Evolutionary conservation across 495 filamentous ascomycete species (phyloP).

Genomic region (Pseudevernia furfuracea): DNA sequence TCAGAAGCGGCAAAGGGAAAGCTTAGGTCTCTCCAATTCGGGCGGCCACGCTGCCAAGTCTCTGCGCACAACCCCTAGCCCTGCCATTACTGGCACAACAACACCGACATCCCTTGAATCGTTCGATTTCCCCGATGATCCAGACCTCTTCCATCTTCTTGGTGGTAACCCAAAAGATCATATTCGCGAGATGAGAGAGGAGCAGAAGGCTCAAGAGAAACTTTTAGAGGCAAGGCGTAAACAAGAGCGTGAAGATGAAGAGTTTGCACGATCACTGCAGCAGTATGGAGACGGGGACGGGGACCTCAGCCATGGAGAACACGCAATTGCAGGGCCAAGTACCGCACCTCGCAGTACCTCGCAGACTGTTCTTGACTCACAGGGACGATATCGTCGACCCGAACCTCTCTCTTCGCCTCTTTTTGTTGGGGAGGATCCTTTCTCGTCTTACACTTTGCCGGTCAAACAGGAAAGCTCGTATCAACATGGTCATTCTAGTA

Average conservation of each 20-base stretch:
- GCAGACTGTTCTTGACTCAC: slow-evolving; percentile 26
- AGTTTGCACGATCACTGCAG: slow-evolving; percentile 38
- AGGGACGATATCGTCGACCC: slow-evolving; percentile 19
- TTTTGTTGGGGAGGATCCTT: slow-evolving; percentile 1
- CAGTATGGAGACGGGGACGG: slow-evolving; percentile 22
- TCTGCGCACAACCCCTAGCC: slow-evolving; percentile 30
- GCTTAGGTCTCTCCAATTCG: slow-evolving; percentile 12
- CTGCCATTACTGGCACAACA: slow-evolving; percentile 26
- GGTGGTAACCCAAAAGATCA: slow-evolving; percentile 30
- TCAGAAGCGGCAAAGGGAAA: slow-evolving; percentile 22
- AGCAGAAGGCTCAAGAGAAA: slow-evolving; percentile 35
- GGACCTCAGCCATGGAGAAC: not conserved
- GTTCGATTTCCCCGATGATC: slow-evolving; percentile 22
- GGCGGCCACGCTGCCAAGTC: slow-evolving; percentile 19
- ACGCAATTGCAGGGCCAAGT: slow-evolving; percentile 5
- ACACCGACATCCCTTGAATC: slow-evolving; percentile 29
- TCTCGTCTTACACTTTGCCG: slow-evolving; percentile 4
- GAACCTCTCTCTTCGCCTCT: slow-evolving; percentile 11
- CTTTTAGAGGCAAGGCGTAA: slow-evolving; percentile 30
- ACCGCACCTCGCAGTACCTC: slow-evolving; percentile 12
- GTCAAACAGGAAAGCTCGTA: slow-evolving; percentile 8
- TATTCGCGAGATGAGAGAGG: slow-evolving; percentile 33
- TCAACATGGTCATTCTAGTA: not conserved
- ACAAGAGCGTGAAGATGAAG: slow-evolving; percentile 42
- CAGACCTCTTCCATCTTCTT: slow-evolving; percentile 28